Evolutionary conservation across 768 basidiomycete genomes (phyloP).

Genomic region (Calocybe cyanea): DNA sequence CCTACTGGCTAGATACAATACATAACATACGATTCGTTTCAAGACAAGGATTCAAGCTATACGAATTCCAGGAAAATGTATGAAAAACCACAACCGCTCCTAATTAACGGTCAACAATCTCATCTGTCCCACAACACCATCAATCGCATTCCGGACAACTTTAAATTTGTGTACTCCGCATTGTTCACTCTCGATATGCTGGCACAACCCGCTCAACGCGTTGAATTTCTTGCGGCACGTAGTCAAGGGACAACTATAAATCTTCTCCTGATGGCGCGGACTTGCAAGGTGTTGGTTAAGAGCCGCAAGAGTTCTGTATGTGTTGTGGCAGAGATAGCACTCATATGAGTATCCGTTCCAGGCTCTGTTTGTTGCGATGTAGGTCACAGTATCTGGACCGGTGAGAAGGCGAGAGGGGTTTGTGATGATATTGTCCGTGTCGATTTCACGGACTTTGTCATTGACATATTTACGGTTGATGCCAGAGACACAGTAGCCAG

Average conservation of each 20-base stretch:
- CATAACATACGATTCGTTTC: no score
- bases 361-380: conserved; percentile 29
- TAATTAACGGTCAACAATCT: conserved; percentile 18
- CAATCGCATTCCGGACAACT: conserved; percentile 35
- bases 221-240: conserved; percentile 41
- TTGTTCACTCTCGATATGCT: conserved; percentile 61
- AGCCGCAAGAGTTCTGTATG: conserved; percentile 33
- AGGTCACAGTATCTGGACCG: conserved; percentile 20
- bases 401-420: conserved; percentile 50
- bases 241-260: conserved; percentile 51
- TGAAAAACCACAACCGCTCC: neutral
- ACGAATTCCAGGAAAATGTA: no score
- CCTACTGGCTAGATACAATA: no score
- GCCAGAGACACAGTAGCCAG: conserved; percentile 52
- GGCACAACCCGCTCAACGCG: conserved; percentile 55
- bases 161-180: conserved; percentile 54
- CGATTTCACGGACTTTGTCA: conserved; percentile 36
- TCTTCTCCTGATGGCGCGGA: conserved; percentile 49
- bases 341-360: conserved; percentile 53
- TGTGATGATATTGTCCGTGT: conserved; percentile 49
- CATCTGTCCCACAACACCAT: conserved; percentile 27
- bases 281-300: conserved; percentile 66
- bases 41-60: no score
- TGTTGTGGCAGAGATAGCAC: conserved; percentile 57
- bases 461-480: conserved; percentile 38